A percentile compares a stretch with the other conserved stretches of the same genome.
Conservation (phyloP, 805 yeast genomes). For the Nakazawaea pomicola region DNA sequence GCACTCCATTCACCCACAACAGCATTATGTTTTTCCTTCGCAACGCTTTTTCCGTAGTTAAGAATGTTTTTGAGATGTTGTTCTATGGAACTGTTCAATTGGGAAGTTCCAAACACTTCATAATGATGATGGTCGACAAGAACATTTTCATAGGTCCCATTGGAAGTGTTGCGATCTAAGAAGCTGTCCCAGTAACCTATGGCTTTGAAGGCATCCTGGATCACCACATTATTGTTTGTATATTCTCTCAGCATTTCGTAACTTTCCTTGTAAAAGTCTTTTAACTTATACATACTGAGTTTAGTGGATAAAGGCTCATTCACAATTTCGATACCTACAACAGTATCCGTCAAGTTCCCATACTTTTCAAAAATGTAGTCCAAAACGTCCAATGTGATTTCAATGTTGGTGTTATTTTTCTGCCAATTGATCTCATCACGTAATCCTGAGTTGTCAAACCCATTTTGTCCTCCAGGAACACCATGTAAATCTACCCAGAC, state of each 20-base stretch:
- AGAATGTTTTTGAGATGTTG: constrained; percentile 56
- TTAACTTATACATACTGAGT: constrained; percentile 53
- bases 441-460: constrained; percentile 90
- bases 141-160: constrained; percentile 48
- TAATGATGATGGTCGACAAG: constrained; percentile 88
- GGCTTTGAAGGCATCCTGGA: constrained; percentile 80
- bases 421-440: constrained; percentile 62
- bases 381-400: constrained; percentile 52
- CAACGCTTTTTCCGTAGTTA: constrained; percentile 39
- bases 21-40: constrained; percentile 61
- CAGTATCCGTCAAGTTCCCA: constrained; percentile 66
- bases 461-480: constrained; percentile 95
- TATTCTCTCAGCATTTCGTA: constrained; percentile 60
- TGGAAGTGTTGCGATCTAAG: constrained; percentile 22
- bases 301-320: constrained; percentile 86
- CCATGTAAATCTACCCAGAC: constrained; percentile 95
- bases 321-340: constrained; percentile 77
- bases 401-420: constrained; percentile 41
- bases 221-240: constrained; percentile 51
- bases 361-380: constrained; percentile 54
- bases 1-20: constrained; percentile 88
- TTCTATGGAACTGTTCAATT: constrained; percentile 54
- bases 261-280: constrained; percentile 56
- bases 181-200: constrained; percentile 59
- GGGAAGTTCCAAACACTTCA: constrained; percentile 70